phyloP scores from a whole-genome alignment of 2,329 filamentous ascomycete species.

The Sporothrix pallida region DNA sequence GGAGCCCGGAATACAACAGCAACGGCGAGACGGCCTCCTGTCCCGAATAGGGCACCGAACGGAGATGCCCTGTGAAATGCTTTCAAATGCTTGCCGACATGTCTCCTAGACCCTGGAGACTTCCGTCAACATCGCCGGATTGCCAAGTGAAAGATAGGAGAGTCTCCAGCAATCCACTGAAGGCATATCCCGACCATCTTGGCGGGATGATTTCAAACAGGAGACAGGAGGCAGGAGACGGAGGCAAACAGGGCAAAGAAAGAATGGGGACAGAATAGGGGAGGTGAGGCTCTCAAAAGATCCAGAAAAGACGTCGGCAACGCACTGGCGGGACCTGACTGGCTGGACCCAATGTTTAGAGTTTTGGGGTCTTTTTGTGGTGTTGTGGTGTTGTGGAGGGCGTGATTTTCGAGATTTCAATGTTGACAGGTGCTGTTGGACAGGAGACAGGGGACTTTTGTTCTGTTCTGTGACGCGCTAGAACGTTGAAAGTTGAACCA shows the following conservation, averaged over 20 bases:
- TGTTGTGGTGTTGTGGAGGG: too few species aligned
- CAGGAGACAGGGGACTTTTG: slow-evolving; percentile 11
- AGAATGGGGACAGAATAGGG: not conserved
- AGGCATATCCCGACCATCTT: not conserved
- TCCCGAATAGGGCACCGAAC: not conserved
- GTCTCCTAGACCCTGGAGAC: not conserved
- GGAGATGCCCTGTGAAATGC: not conserved
- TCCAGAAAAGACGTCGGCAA: not conserved
- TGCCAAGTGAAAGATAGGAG: slow-evolving; percentile 16
- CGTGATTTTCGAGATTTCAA: not conserved
- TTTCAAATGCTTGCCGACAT: too few species aligned
- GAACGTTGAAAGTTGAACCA: not conserved
- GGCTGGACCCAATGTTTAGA: not conserved
- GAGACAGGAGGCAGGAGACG: not conserved
- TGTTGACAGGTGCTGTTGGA: slow-evolving; percentile 24
- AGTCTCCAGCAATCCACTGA: not conserved
- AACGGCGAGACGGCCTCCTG: not conserved
- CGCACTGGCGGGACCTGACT: not conserved
- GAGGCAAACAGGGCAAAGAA: not conserved
- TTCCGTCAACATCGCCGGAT: not conserved
- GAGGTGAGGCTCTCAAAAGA: not conserved
- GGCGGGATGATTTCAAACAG: slow-evolving; percentile 12
- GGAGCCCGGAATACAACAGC: too few species aligned
- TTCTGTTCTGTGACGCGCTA: not conserved
- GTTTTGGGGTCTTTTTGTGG: too few species aligned